These are phyloP conservation scores for Eutrema yunnanense DNA, from an alignment of 345 rosid genomes.

Conservation along the genomic window DNA sequence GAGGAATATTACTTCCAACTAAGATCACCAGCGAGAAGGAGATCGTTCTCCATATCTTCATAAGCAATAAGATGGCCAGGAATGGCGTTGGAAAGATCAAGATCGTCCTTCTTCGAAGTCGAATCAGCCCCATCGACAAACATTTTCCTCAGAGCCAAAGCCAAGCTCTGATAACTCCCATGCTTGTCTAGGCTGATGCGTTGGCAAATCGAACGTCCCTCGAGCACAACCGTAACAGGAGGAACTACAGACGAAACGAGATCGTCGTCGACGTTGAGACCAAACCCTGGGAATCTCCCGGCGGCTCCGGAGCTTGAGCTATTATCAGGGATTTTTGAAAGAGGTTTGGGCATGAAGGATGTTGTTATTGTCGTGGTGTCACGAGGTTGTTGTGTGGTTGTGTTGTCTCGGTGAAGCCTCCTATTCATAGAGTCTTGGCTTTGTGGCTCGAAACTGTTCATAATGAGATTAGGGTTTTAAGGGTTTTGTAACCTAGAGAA, in stretches of 20 bases:
- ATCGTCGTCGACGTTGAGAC: conserved; percentile 52
- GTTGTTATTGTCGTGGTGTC: background rate
- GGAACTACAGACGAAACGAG: conserved; percentile 65
- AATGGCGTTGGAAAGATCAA: conserved; percentile 72
- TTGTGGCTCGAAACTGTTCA: conserved; percentile 46
- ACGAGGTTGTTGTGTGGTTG: conserved; percentile 8
- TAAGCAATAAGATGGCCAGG: conserved; percentile 82
- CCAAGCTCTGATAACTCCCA: conserved; percentile 72
- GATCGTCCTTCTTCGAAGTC: conserved; percentile 16
- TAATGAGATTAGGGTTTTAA: conserved; percentile 19
- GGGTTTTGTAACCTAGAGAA: background rate
- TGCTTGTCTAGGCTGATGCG: conserved; percentile 75
- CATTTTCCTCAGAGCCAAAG: conserved; percentile 76
- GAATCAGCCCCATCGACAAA: conserved; percentile 49
- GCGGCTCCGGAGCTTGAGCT: conserved; percentile 13
- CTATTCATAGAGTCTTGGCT: conserved; percentile 46
- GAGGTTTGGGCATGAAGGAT: conserved; percentile 32
- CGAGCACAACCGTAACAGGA: conserved; percentile 75
- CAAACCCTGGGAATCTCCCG: conserved; percentile 29
- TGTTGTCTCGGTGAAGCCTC: conserved; percentile 40
- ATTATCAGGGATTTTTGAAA: conserved; percentile 6
- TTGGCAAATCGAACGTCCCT: conserved; percentile 90
- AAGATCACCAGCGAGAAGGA: conserved; percentile 92
- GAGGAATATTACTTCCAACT: conserved; percentile 61
- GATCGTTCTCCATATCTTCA: conserved; percentile 90